Percentiles rank a stretch among this genome's conserved stretches.
These are phyloP conservation scores for Clavispora fructus DNA, from an alignment of 805 yeast species.

Conservation along the genomic window DNA sequence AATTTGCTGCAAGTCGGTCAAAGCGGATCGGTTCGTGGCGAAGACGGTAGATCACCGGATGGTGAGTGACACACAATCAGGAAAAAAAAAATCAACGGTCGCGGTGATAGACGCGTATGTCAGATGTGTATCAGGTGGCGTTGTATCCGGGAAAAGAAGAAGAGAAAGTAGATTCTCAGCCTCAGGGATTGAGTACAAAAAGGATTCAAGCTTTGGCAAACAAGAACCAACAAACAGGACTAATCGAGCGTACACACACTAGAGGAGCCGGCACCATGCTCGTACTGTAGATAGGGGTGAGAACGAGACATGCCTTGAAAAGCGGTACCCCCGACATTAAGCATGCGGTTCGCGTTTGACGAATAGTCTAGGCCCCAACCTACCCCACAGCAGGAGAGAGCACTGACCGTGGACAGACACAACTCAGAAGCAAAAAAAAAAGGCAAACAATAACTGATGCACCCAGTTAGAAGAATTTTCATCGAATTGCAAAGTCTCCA, in stretches of 20 bases:
- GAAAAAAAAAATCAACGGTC: background rate
- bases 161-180: background rate
- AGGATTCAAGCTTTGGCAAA: background rate
- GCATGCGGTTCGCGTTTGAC: background rate
- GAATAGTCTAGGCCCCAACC: background rate
- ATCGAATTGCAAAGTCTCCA: background rate
- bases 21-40: background rate
- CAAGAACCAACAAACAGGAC: background rate
- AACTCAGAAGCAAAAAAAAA: too few relatives aligned
- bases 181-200: background rate
- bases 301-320: background rate
- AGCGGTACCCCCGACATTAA: background rate
- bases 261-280: background rate
- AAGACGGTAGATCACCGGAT: background rate
- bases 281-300: constrained; percentile 1
- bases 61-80: background rate
- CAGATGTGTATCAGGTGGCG: background rate
- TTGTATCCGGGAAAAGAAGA: background rate
- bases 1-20: background rate
- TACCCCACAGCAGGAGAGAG: background rate
- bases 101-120: background rate
- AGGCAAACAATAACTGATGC: background rate
- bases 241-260: constrained; percentile 1
- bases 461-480: background rate
- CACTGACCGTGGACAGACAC: background rate